These are phyloP conservation scores for Lachnellula cervina DNA, from an alignment of 2,329 filamentous ascomycete genomes.

Conservation along the genomic window DNA sequence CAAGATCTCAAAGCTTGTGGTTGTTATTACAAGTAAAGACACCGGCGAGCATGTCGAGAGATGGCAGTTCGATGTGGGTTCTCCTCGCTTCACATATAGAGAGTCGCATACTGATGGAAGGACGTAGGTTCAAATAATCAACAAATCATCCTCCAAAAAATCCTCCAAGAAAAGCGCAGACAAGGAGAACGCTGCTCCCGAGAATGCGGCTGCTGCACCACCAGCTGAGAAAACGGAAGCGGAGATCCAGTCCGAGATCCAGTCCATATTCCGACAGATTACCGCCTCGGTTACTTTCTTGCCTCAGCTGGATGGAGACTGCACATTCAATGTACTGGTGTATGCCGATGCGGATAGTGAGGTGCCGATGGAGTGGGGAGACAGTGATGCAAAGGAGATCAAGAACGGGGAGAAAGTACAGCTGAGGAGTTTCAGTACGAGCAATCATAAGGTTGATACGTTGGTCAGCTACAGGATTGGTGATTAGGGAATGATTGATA, in stretches of 20 bases:
- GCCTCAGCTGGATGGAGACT: conserved; percentile 87
- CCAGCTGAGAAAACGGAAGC: conserved; percentile 75
- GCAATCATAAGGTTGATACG: conserved; percentile 89
- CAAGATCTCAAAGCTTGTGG: conserved; percentile 95
- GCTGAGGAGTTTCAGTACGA: conserved; percentile 91
- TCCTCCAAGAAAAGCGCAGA: conserved; percentile 48
- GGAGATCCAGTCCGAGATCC: conserved; percentile 93
- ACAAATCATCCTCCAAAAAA: conserved; percentile 41
- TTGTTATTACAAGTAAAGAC: conserved; percentile 96
- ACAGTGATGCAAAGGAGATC: conserved; percentile 97
- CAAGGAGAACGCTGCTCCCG: conserved; percentile 64
- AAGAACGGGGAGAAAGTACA: conserved; percentile 89
- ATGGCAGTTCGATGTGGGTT: conserved; percentile 88
- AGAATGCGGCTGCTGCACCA: conserved; percentile 37
- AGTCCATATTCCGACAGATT: conserved; percentile 95
- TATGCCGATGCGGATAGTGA: conserved; percentile 97
- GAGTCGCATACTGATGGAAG: background rate
- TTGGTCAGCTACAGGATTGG: conserved; percentile 81
- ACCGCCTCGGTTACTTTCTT: conserved; percentile 96
- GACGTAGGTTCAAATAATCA: conserved; percentile 50
- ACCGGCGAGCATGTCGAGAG: conserved; percentile 93
- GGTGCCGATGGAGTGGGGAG: conserved; percentile 96
- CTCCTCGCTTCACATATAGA: background rate
- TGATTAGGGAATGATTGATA: conserved; percentile 31
- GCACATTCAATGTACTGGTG: conserved; percentile 97